Evolutionary conservation across 2,329 filamentous ascomycete genomes (phyloP).

Genomic region (Coniochaeta ligniaria): DNA sequence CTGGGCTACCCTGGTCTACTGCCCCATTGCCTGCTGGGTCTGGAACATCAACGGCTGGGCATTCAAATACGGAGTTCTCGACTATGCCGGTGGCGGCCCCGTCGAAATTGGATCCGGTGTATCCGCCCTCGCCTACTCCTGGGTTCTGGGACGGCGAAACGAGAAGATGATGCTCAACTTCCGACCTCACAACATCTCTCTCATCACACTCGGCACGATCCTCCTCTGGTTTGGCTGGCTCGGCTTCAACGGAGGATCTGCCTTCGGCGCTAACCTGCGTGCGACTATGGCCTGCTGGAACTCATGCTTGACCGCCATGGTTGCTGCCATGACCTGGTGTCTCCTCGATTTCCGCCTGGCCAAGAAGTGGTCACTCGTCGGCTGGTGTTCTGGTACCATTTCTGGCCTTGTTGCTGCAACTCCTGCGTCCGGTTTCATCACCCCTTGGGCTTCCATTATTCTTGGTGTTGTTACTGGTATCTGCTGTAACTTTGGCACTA

Average conservation of each 20-base stretch:
- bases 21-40: slow-evolving; percentile 90
- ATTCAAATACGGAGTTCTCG: slow-evolving; percentile 82
- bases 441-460: slow-evolving; percentile 59
- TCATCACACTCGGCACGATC: slow-evolving; percentile 91
- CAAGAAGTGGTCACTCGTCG: slow-evolving; percentile 82
- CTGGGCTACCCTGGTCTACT: slow-evolving; percentile 97
- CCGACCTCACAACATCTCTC: slow-evolving; percentile 95
- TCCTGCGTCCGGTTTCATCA: slow-evolving; percentile 61
- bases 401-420: slow-evolving; percentile 65
- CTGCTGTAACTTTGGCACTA: slow-evolving; percentile 62
- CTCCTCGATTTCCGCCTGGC: slow-evolving; percentile 92
- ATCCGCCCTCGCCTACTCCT: slow-evolving; percentile 89
- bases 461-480: slow-evolving; percentile 61
- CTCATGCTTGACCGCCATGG: slow-evolving; percentile 87
- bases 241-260: slow-evolving; percentile 94
- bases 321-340: slow-evolving; percentile 88
- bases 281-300: slow-evolving; percentile 98
- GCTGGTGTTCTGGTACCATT: slow-evolving; percentile 66
- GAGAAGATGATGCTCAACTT: slow-evolving; percentile 99
- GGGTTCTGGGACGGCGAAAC: slow-evolving; percentile 91
- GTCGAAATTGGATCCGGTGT: slow-evolving; percentile 95
- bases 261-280: slow-evolving; percentile 89
- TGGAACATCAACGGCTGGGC: slow-evolving; percentile 96
- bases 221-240: slow-evolving; percentile 99
- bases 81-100: slow-evolving; percentile 93